Conservation (phyloP, 116 monocot species). For the Zostera marina region DNA sequence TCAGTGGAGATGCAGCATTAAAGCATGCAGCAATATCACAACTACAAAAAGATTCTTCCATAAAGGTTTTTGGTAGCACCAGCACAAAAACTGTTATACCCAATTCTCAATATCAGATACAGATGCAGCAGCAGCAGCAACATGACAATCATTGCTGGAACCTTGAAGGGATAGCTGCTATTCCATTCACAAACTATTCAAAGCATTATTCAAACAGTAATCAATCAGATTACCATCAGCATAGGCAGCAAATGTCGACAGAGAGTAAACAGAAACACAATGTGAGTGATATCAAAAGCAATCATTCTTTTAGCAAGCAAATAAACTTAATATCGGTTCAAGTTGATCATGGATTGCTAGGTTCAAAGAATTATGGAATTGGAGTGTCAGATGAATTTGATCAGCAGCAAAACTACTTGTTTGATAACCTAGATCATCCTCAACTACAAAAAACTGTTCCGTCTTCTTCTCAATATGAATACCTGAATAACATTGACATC, state of each 20-base stretch:
- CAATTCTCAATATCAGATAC: slow-evolving; percentile 12
- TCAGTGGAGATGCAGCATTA: slow-evolving; percentile 5
- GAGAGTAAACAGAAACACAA: slow-evolving; percentile 9
- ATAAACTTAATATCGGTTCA: slow-evolving; percentile 23
- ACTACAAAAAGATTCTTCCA: slow-evolving; percentile 4
- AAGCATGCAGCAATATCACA: slow-evolving; percentile 4
- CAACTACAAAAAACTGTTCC: slow-evolving; percentile 15
- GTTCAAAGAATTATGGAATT: slow-evolving; percentile 14
- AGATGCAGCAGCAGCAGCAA: no score
- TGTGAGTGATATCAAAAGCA: slow-evolving; percentile 8
- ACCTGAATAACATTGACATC: slow-evolving; percentile 35
- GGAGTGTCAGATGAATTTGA: slow-evolving; percentile 9
- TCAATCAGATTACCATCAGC: slow-evolving; percentile 5
- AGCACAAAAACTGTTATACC: slow-evolving; percentile 10
- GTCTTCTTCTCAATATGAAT: slow-evolving; percentile 30
- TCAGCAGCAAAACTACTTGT: slow-evolving; percentile 15
- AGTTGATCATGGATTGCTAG: slow-evolving; percentile 19
- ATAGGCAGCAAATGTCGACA: slow-evolving; percentile 15
- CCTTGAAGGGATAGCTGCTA: slow-evolving; percentile 10
- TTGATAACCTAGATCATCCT: slow-evolving; percentile 10
- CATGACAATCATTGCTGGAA: slow-evolving; percentile 12
- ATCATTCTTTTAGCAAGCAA: slow-evolving; percentile 11
- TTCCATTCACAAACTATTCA: slow-evolving; percentile 28
- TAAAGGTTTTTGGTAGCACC: neutral
- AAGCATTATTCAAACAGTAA: slow-evolving; percentile 14